Conservation (phyloP, 257 asterid genomes). For the Striga asiatica region DNA sequence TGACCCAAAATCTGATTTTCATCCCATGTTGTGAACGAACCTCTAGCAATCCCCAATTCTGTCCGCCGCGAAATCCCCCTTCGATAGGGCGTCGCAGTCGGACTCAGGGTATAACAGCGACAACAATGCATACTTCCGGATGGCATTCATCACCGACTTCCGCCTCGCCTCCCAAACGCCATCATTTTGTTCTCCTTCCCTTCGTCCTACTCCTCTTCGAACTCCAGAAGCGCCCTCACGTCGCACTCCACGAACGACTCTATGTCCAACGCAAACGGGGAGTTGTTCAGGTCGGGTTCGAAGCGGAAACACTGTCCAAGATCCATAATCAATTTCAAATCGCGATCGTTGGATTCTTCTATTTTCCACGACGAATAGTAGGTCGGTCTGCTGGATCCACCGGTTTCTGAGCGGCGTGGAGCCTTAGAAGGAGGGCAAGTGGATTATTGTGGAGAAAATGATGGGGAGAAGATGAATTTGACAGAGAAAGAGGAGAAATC, state of each 20-base stretch:
- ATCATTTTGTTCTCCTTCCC: slow-evolving; percentile 36
- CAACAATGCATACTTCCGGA: slow-evolving; percentile 54
- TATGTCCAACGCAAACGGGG: not conserved
- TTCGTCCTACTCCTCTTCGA: slow-evolving; percentile 59
- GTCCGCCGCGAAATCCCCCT: slow-evolving; percentile 27
- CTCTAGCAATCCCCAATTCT: slow-evolving; percentile 37
- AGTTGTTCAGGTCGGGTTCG: not conserved
- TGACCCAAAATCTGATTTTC: too few species aligned
- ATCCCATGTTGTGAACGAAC: too few species aligned
- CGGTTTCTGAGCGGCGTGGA: slow-evolving; percentile 39
- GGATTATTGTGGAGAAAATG: slow-evolving; percentile 34
- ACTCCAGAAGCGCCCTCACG: slow-evolving; percentile 83
- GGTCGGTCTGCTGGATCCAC: slow-evolving; percentile 6
- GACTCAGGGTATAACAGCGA: slow-evolving; percentile 78
- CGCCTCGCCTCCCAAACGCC: slow-evolving; percentile 26
- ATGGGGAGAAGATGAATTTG: slow-evolving; percentile 36
- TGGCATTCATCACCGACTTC: slow-evolving; percentile 26
- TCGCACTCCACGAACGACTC: slow-evolving; percentile 65
- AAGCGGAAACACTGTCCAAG: not conserved
- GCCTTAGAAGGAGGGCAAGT: slow-evolving; percentile 56
- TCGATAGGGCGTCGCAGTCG: slow-evolving; percentile 61
- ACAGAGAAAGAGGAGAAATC: slow-evolving; percentile 31
- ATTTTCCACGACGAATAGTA: not conserved
- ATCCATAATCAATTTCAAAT: slow-evolving; percentile 5
- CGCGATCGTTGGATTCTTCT: slow-evolving; percentile 9